phyloP scores from a whole-genome alignment of 106 monocot genomes.

The Alisma plantagoaquatica region DNA sequence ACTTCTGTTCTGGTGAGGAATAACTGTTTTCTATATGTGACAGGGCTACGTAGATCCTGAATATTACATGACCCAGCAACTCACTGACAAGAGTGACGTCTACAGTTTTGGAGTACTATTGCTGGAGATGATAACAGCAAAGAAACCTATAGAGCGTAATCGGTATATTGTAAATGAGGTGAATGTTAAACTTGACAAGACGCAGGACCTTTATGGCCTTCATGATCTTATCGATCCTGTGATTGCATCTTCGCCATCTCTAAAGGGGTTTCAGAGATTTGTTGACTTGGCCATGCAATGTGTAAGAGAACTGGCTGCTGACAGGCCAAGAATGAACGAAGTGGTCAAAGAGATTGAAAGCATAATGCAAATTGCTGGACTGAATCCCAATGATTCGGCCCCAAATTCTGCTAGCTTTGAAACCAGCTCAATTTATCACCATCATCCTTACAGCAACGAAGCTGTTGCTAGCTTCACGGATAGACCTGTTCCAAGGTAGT shows the following conservation, averaged over 20 bases:
- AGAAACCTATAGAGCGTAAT: constrained; percentile 47
- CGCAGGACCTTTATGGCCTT: constrained; percentile 38
- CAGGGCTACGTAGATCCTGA: constrained; percentile 86
- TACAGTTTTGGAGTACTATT: constrained; percentile 68
- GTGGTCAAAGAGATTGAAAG: constrained; percentile 59
- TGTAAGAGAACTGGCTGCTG: constrained; percentile 31
- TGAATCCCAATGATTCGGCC: constrained; percentile 26
- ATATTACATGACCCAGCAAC: constrained; percentile 65
- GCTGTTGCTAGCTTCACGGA: background rate
- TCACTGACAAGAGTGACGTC: constrained; percentile 71
- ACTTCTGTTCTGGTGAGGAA: too few species aligned
- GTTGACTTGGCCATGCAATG: constrained; percentile 50
- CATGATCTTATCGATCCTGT: constrained; percentile 44
- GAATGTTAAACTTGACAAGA: constrained; percentile 22
- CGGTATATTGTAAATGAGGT: constrained; percentile 56
- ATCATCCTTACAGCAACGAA: constrained; percentile 32
- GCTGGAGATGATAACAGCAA: constrained; percentile 56
- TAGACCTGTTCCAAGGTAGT: background rate
- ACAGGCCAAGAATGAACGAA: constrained; percentile 48
- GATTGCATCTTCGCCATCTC: constrained; percentile 5
- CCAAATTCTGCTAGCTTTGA: constrained; percentile 33
- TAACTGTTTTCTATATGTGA: background rate
- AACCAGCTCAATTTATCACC: background rate
- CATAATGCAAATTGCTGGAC: constrained; percentile 39
- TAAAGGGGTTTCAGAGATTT: constrained; percentile 38